Conservation (phyloP, 306 rosid species). For the Begonia masoniana region DNA sequence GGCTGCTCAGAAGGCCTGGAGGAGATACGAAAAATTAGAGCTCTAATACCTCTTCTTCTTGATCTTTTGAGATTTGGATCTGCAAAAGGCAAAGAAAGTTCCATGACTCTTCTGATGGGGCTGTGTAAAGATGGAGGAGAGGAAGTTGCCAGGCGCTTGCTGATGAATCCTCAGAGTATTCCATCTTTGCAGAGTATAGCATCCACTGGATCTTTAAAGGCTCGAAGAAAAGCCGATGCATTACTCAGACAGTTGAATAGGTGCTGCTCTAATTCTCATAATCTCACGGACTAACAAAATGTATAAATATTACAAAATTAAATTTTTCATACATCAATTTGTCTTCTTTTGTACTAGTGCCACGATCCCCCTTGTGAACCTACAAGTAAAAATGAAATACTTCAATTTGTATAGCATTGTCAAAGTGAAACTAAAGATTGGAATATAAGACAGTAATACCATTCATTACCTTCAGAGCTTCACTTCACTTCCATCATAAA, state of each 20-base stretch:
- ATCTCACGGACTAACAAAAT: conserved; percentile 20
- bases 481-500: too few species aligned
- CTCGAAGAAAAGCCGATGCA: conserved; percentile 77
- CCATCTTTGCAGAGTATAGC: conserved; percentile 79
- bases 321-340: background rate
- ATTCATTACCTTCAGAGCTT: too few species aligned
- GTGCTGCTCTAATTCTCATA: conserved; percentile 61
- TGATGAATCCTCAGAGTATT: conserved; percentile 68
- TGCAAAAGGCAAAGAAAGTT: conserved; percentile 70
- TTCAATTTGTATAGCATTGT: too few species aligned
- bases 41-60: conserved; percentile 55
- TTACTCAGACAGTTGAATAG: conserved; percentile 66
- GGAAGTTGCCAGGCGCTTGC: conserved; percentile 45
- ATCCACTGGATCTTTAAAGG: conserved; percentile 62
- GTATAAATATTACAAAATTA: conserved; percentile 6
- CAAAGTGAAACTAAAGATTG: too few species aligned
- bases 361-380: too few species aligned
- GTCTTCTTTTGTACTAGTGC: too few species aligned
- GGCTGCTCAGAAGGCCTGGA: conserved; percentile 57
- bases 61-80: conserved; percentile 93
- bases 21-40: conserved; percentile 56
- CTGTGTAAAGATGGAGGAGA: conserved; percentile 81
- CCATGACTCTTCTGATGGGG: conserved; percentile 64
- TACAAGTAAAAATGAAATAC: too few species aligned
- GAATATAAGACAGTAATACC: too few species aligned